Base-by-base conservation (phyloP, 768 basidiomycete species). In the Tubosaeta brunneosetosa region DNA sequence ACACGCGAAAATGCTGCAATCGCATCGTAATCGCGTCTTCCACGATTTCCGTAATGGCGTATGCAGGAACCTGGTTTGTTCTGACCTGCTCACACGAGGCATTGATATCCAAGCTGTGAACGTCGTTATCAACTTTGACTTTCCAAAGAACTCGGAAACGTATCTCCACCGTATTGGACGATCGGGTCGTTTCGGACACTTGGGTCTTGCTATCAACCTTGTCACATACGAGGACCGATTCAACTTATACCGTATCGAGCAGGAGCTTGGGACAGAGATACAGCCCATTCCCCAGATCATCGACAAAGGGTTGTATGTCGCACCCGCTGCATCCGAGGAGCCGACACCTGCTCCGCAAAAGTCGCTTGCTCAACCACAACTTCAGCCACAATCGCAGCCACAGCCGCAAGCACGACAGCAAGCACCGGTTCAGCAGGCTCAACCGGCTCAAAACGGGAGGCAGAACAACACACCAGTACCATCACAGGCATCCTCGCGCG, bases 91-190 rank as follows among this genome's bases (percentile, higher is more conserved):
- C 66, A 99, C 95, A 22, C 91, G 95, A 60, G 95, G 95, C 74
- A 99, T 99, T 70, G 95, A 99, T 72, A 99, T 99, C 68, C 97
- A 97, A 75, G 97, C 95, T 53, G 95, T 99, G 56, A 99, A 99
- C 73, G 97, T 98, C 69, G 95, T 99, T 65, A 97, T 99, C 81
- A 98, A 97, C 75, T 99, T 99, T 66, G 95, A 99, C 70, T 97
- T 98, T 73, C 95, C 95, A 55, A 97, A 97, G 80, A 97, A 94
- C 69, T 91, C 92, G 55, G 97, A 99, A 72, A 97, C 95, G 3
- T 99, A 99, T 73, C 85, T 99, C 19, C 95, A 99, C 71, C 88
- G 95, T 59, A 98, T 98, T 66, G 95, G 97, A 66, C 93, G 95
- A 56, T 94, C 92, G 3, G 97, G 95, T 50, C 89, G 95, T 47